phyloP scores from a whole-genome alignment of 78 protist species.

The slime mould (Dictyostelium discoideum) region DNA sequence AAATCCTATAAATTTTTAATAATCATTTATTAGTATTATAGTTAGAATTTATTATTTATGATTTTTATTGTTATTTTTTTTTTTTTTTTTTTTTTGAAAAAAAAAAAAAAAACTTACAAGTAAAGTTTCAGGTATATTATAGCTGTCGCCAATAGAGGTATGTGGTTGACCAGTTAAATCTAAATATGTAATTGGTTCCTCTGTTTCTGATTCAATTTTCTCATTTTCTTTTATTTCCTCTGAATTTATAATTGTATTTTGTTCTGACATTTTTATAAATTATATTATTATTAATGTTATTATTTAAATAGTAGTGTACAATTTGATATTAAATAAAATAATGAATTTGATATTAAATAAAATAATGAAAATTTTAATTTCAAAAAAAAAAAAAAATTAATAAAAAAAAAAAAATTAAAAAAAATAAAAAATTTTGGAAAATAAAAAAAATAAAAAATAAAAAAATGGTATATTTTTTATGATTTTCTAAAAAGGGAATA shows the following conservation, averaged over 20 bases:
- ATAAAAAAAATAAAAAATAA: background rate
- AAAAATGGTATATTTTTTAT: too few species aligned
- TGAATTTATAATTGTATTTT: background rate
- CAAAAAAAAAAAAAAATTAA: background rate
- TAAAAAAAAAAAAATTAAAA: background rate
- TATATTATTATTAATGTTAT: background rate
- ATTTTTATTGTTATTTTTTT: too few species aligned
- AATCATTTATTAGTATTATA: background rate
- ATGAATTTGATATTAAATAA: background rate
- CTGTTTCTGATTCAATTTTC: background rate
- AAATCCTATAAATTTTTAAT: slow-evolving; percentile 10
- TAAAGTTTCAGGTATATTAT: slow-evolving; percentile 35
- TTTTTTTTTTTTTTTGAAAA: too few species aligned
- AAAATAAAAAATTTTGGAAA: too few species aligned
- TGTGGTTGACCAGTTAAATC: slow-evolving; percentile 78
- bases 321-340: background rate
- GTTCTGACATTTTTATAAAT: background rate
- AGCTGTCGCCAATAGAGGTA: slow-evolving; percentile 51
- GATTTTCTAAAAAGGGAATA: too few species aligned
- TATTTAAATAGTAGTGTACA: background rate
- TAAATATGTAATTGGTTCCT: background rate
- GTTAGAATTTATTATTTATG: background rate
- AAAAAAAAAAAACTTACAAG: background rate
- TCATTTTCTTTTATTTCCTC: background rate
- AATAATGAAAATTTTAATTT: background rate